Conservation (phyloP, 208 protist genomes). For the Novymonas esmeraldas region DNA sequence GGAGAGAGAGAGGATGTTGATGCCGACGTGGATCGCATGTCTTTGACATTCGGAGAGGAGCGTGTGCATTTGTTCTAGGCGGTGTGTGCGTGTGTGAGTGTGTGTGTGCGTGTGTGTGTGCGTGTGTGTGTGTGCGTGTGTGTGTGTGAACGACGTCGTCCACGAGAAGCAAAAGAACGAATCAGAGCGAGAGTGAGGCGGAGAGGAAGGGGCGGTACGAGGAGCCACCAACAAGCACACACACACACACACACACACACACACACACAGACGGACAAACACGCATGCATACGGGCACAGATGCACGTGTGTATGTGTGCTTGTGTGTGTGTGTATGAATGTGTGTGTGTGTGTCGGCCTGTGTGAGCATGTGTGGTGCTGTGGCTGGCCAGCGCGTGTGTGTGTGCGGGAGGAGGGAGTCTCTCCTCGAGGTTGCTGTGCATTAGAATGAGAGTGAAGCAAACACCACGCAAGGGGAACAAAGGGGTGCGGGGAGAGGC, state of each 20-base stretch:
- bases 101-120: no score
- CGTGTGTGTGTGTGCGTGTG: background rate
- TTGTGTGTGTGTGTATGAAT: background rate
- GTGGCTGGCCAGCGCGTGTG: background rate
- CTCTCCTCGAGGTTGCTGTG: background rate
- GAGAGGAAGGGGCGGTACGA: constrained; percentile 9
- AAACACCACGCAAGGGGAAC: no score
- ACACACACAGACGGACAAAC: background rate
- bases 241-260: background rate
- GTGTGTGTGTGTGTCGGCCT: background rate
- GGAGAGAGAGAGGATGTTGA: no score
- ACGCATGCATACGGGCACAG: no score
- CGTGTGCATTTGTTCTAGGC: no score
- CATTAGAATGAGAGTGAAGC: no score
- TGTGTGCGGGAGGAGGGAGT: background rate
- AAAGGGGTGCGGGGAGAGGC: no score
- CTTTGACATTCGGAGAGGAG: no score
- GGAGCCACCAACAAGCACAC: background rate
- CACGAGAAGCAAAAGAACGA: background rate
- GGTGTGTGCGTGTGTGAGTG: no score
- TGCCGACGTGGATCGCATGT: no score
- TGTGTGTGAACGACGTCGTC: background rate
- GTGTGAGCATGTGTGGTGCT: background rate
- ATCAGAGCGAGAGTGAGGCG: background rate
- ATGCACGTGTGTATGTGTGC: background rate